Evolutionary conservation across 2,329 filamentous ascomycete species (phyloP).

Genomic region (Arthrinium phaeospermum): DNA sequence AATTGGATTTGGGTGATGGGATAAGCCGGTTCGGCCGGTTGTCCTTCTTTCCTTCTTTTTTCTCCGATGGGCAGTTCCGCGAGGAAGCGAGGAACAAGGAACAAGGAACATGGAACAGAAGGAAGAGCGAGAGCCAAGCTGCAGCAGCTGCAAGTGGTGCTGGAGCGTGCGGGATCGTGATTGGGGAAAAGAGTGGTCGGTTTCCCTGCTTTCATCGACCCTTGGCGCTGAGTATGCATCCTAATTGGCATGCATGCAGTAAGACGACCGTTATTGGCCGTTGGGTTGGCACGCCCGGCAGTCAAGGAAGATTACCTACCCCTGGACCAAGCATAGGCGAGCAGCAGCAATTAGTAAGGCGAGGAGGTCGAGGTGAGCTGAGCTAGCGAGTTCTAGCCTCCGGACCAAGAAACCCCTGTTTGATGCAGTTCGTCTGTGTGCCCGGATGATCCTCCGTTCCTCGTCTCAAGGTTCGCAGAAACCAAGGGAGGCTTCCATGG

Average conservation of each 20-base stretch:
- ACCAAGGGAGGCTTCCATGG: neutral
- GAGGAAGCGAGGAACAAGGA: neutral
- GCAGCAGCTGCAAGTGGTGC: neutral
- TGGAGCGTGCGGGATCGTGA: conserved; percentile 7
- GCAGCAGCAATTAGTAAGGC: too few relatives aligned
- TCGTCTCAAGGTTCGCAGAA: neutral
- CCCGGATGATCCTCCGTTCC: neutral
- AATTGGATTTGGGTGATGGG: neutral
- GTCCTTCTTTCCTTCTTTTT: neutral
- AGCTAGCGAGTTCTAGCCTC: neutral
- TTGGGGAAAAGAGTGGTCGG: neutral
- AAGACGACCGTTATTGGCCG: neutral
- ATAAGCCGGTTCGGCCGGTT: neutral
- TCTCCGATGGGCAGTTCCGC: neutral
- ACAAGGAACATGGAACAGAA: neutral
- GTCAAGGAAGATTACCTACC: neutral
- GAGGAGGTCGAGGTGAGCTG: neutral
- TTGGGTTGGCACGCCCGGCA: neutral
- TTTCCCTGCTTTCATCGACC: neutral
- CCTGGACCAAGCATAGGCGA: neutral
- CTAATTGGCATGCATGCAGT: neutral
- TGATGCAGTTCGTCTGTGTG: neutral
- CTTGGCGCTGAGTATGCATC: neutral
- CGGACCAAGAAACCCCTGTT: neutral
- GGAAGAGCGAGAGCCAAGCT: neutral